Percentiles rank a stretch among this genome's conserved stretches.
These are phyloP conservation scores for Phytophthora niederhauseri DNA, from an alignment of 352 stramenopile genomes.

Conservation along the genomic window DNA sequence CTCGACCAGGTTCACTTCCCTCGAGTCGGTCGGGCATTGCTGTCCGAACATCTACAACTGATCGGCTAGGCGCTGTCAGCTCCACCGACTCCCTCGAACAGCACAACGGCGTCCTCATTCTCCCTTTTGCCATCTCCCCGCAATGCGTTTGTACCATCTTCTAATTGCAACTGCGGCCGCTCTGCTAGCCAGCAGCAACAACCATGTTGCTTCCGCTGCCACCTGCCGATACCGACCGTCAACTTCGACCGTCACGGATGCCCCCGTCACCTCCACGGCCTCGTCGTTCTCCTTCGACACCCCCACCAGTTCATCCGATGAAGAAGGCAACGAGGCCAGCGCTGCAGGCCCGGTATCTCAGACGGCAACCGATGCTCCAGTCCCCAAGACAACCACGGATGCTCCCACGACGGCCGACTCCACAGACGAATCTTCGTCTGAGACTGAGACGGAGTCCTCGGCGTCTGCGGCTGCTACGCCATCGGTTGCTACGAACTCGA, in stretches of 20 bases:
- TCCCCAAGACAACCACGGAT: neutral
- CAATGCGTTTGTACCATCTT: slow-evolving; percentile 15
- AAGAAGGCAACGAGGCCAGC: slow-evolving; percentile 1
- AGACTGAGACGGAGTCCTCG: neutral
- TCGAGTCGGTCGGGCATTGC: neutral
- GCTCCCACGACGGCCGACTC: neutral
- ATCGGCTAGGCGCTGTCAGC: neutral
- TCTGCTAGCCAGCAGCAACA: slow-evolving; percentile 12
- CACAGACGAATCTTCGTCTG: slow-evolving; percentile 1
- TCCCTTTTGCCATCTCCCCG: slow-evolving; percentile 5
- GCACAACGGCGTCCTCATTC: slow-evolving; percentile 5
- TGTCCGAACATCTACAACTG: slow-evolving; percentile 14
- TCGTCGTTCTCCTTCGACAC: slow-evolving; percentile 13
- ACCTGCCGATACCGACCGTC: slow-evolving; percentile 8
- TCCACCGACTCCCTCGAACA: slow-evolving; percentile 3
- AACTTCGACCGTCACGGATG: neutral
- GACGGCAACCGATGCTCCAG: neutral
- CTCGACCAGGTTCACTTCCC: slow-evolving; percentile 7
- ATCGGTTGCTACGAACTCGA: slow-evolving; percentile 20
- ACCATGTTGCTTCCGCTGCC: slow-evolving; percentile 5
- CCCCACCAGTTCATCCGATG: neutral
- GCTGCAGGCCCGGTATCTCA: neutral
- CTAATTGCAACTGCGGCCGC: slow-evolving; percentile 10
- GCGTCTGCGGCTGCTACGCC: slow-evolving; percentile 1
- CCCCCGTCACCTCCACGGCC: neutral